phyloP scores from a whole-genome alignment of 306 rosid species.

The Lathyrus sativus region DNA sequence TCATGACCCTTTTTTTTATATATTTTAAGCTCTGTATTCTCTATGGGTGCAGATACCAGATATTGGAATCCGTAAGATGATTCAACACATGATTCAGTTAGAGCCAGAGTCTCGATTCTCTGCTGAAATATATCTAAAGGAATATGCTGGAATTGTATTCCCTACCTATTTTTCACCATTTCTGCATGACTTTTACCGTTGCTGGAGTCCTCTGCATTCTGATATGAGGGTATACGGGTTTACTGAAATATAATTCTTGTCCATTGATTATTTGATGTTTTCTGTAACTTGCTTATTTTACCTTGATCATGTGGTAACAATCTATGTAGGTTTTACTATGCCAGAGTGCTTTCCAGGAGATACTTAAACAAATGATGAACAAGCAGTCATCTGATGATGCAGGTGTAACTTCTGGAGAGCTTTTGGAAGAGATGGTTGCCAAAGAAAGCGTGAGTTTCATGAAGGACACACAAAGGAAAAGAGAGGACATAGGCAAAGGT shows the following conservation, averaged over 20 bases:
- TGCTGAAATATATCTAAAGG: slow-evolving; percentile 84
- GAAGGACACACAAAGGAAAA: slow-evolving; percentile 48
- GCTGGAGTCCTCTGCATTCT: slow-evolving; percentile 87
- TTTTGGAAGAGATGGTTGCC: slow-evolving; percentile 54
- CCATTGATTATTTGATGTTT: slow-evolving; percentile 19
- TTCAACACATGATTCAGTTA: slow-evolving; percentile 91
- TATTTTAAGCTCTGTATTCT: slow-evolving; percentile 30
- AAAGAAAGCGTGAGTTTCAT: slow-evolving; percentile 60
- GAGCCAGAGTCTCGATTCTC: slow-evolving; percentile 88
- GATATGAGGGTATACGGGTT: slow-evolving; percentile 80
- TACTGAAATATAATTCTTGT: slow-evolving; percentile 19
- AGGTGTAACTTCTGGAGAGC: slow-evolving; percentile 45
- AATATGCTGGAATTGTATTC: slow-evolving; percentile 74
- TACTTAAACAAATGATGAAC: slow-evolving; percentile 88
- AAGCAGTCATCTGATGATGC: slow-evolving; percentile 51
- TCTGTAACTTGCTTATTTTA: slow-evolving; percentile 31
- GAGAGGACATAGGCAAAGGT: slow-evolving; percentile 62
- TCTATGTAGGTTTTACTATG: slow-evolving; percentile 74
- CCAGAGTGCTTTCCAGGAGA: slow-evolving; percentile 86
- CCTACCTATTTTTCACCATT: slow-evolving; percentile 87
- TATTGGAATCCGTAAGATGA: slow-evolving; percentile 88
- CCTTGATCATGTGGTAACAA: slow-evolving; percentile 32
- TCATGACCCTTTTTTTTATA: slow-evolving; percentile 20
- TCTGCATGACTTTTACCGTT: slow-evolving; percentile 89
- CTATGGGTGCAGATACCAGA: slow-evolving; percentile 78